Evolutionary conservation across 139 green algal species (phyloP).

Genomic region (Zygnema circumcarinatum): DNA sequence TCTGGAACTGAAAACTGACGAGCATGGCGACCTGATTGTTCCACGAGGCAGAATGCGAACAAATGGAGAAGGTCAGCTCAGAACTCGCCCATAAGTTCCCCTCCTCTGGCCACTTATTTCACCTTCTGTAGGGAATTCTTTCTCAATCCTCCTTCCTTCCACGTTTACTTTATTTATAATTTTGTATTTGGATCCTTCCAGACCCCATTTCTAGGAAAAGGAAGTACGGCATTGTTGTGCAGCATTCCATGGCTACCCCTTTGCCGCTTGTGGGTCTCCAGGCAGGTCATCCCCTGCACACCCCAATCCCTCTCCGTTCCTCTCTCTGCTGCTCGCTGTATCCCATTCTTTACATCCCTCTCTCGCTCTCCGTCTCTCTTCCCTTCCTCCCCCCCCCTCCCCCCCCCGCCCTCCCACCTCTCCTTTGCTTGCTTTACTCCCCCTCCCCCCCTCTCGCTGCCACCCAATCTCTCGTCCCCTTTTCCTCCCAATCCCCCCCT

Average conservation of each 20-base stretch:
- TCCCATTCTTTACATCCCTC: not conserved
- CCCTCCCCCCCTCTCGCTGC: not conserved
- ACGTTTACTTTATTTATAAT: not conserved
- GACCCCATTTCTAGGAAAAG: not conserved
- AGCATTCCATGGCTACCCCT: not conserved
- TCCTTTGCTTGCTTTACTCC: not conserved
- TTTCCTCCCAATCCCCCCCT: not conserved
- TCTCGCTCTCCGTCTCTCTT: not conserved
- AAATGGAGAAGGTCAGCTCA: not conserved
- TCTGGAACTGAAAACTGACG: not conserved
- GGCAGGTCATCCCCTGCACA: not conserved
- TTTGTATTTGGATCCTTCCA: not conserved
- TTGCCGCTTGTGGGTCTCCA: not conserved
- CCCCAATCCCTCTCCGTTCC: not conserved
- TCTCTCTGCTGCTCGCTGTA: not conserved
- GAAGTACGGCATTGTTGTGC: not conserved
- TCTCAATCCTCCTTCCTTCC: not conserved
- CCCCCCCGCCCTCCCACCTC: not conserved
- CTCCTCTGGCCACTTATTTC: not conserved
- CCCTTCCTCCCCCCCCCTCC: not conserved
- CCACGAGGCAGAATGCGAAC: not conserved
- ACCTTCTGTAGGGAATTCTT: not conserved
- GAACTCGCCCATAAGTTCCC: not conserved
- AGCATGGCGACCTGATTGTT: not conserved
- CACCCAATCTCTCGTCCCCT: not conserved